Evolutionary conservation across 192 early-diverging fungal species (phyloP).

Genomic region (Coemansia sp.): DNA sequence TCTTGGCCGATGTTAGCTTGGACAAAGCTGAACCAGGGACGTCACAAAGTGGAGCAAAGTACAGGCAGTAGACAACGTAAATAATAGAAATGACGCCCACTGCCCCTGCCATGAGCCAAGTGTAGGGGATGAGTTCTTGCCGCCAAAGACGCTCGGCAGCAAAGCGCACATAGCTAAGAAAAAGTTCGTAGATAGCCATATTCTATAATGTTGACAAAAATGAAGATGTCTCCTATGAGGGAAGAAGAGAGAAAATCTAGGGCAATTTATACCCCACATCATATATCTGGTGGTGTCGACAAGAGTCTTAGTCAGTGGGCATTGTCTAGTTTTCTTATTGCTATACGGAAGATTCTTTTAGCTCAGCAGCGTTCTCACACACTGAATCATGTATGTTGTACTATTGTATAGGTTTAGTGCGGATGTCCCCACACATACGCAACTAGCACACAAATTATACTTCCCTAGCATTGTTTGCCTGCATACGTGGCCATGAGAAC

Average conservation of each 20-base stretch:
- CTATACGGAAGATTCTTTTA: too few relatives aligned
- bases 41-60: slow-evolving; percentile 21
- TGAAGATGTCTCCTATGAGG: neutral
- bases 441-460: too few relatives aligned
- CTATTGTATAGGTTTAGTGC: too few relatives aligned
- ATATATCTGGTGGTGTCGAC: too few relatives aligned
- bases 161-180: neutral
- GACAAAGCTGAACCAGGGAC: slow-evolving; percentile 16
- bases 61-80: slow-evolving; percentile 14
- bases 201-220: neutral
- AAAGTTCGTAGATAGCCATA: neutral
- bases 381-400: too few relatives aligned
- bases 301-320: too few relatives aligned
- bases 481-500: too few relatives aligned
- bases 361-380: neutral
- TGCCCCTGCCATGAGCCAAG: neutral
- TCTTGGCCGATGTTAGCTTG: slow-evolving; percentile 4
- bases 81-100: neutral
- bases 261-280: neutral
- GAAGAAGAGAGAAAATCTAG: neutral
- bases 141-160: neutral
- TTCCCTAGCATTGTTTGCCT: too few relatives aligned
- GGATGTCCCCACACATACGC: too few relatives aligned
- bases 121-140: neutral
- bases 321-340: too few relatives aligned